phyloP scores from a whole-genome alignment of 2,329 filamentous ascomycete species.

The Septoria linicola region DNA sequence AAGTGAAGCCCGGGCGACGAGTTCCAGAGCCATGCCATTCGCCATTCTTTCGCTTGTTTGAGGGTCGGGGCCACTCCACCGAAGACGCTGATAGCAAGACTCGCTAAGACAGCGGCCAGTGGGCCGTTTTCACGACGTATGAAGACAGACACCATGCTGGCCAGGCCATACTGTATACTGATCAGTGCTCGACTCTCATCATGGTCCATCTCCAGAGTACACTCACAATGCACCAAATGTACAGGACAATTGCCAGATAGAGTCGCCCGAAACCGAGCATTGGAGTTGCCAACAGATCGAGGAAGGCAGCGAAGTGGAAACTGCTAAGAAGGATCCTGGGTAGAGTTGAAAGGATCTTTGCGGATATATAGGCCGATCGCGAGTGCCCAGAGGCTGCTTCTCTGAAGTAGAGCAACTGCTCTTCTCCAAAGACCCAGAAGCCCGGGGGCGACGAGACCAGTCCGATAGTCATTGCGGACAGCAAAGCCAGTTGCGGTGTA shows the following conservation, averaged over 20 bases:
- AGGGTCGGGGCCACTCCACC: constrained; percentile 56
- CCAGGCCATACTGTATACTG: constrained; percentile 49
- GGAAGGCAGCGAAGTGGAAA: constrained; percentile 56
- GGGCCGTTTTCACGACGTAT: constrained; percentile 58
- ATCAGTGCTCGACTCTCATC: neutral
- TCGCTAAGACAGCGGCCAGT: constrained; percentile 55
- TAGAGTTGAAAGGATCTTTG: constrained; percentile 54
- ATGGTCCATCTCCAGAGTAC: too few species aligned
- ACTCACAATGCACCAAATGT: constrained; percentile 55
- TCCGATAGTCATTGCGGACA: constrained; percentile 56
- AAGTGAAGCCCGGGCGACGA: constrained; percentile 56
- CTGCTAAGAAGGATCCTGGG: constrained; percentile 53
- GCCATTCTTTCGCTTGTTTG: constrained; percentile 51
- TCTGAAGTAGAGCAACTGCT: constrained; percentile 55
- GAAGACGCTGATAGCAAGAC: constrained; percentile 55
- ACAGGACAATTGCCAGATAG: constrained; percentile 54
- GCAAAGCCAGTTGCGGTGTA: constrained; percentile 54
- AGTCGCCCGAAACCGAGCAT: constrained; percentile 52
- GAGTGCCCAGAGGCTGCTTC: constrained; percentile 60
- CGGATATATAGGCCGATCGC: constrained; percentile 56
- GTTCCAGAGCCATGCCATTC: constrained; percentile 55
- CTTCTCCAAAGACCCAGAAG: constrained; percentile 58
- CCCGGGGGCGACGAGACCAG: constrained; percentile 56
- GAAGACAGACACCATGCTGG: constrained; percentile 55
- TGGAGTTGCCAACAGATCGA: constrained; percentile 52